Conservation (phyloP, 371 early-diverging fungal genomes). For the Batrachochytrium dendrobatidis region DNA sequence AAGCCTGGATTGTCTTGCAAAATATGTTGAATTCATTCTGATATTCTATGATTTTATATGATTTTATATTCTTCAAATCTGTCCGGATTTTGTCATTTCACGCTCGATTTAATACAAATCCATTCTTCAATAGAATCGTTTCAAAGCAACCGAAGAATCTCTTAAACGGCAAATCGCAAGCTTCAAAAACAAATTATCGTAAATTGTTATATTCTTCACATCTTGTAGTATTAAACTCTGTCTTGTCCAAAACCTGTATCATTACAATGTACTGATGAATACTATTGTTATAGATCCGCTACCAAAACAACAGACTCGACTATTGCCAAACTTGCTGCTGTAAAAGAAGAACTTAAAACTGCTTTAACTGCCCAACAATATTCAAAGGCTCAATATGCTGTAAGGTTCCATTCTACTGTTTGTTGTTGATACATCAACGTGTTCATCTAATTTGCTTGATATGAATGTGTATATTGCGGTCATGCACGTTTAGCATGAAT, state of each 20-base stretch:
- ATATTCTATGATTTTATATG: neutral
- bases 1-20: neutral
- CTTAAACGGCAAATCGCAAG: conserved; percentile 6
- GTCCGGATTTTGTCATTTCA: too few species aligned
- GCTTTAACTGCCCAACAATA: conserved; percentile 14
- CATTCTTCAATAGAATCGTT: conserved; percentile 8
- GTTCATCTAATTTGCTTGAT: too few species aligned
- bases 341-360: conserved; percentile 18
- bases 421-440: too few species aligned
- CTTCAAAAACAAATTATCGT: conserved; percentile 14
- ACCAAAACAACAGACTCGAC: conserved; percentile 8
- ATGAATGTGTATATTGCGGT: too few species aligned
- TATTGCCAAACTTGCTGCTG: conserved; percentile 5
- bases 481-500: too few species aligned
- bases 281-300: neutral
- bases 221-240: neutral
- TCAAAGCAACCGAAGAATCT: conserved; percentile 13
- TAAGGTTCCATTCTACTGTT: too few species aligned
- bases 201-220: neutral
- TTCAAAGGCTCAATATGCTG: conserved; percentile 19
- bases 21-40: neutral
- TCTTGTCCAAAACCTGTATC: neutral
- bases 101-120: too few species aligned
- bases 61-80: neutral
- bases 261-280: neutral